Evolutionary conservation across 768 basidiomycete species (phyloP).

Genomic region (Suillus brevipes): DNA sequence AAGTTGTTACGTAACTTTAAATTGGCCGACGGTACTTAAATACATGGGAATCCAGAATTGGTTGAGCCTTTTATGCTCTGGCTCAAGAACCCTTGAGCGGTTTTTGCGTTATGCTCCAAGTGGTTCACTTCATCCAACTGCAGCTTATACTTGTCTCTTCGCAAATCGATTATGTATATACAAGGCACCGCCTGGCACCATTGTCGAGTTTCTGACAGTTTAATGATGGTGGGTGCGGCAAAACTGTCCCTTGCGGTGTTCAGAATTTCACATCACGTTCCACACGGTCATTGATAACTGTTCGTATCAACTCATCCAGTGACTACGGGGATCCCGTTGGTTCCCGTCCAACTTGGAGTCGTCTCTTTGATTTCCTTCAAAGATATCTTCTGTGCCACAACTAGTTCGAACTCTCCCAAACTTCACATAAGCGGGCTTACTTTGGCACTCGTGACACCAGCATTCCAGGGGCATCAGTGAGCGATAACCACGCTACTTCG

Average conservation of each 20-base stretch:
- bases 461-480: background rate
- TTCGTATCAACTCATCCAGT: background rate
- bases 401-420: background rate
- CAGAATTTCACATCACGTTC: background rate
- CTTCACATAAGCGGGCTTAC: background rate
- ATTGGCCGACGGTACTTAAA: no score
- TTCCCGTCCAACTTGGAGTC: background rate
- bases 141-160: background rate
- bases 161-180: background rate
- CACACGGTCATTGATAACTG: background rate
- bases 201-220: background rate
- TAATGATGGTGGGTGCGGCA: background rate
- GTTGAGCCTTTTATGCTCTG: background rate
- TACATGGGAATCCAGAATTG: background rate
- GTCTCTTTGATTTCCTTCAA: background rate
- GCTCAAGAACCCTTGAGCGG: background rate
- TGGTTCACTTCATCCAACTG: background rate
- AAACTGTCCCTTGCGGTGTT: background rate
- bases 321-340: background rate
- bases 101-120: background rate
- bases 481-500: background rate
- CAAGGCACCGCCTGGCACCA: background rate
- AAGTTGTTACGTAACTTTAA: background rate
- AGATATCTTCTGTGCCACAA: background rate
- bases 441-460: background rate